Evolutionary conservation across 345 rosid genomes (phyloP), one percentile per base, ranked within the genome.

Genomic region (Camelina laxa): DNA sequence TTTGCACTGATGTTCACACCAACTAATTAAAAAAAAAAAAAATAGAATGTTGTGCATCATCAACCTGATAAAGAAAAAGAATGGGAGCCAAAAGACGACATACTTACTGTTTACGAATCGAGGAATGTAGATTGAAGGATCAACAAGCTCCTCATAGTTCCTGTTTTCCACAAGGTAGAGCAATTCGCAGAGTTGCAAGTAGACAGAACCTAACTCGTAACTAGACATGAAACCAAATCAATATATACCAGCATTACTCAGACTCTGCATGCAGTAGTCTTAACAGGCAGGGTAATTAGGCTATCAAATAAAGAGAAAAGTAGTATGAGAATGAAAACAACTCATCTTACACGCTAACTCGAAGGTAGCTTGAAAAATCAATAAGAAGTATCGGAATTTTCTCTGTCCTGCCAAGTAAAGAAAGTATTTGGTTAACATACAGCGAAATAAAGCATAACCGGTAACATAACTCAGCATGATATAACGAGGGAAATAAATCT

Each of bases 171-270:
- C 82, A 73, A 88, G 79, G 82, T 84, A 85, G 45, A 91, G 72
- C 78, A 75, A 72, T 77, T 88, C 79, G 73, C 97, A 87, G 27
- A 94, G 95, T 84, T 90, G 96, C 84, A 94, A 84, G 84, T 88
- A 91, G 45, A 88, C 92, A 50, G 93, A 91, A 78, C 98, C 98
- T 42, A 94, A 80, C 84, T 87, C 93, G 30, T 89, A 94, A 66
- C 98, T 93, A 87, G 73, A 83, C 68, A 77, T 9, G 65, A 69
- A 70, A 67, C 17, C n/a, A n/a, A n/a, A n/a, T n/a, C n/a, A n/a
- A n/a, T n/a, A n/a, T n/a, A n/a, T n/a, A n/a, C n/a, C 30, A 9
- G n/a, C 20, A 58, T 75, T 61, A 76, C 20, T 38, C 21, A n/a
- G 20, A 57, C 39, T 14, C 15, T n/a, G 24, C 20, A 54, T n/a